Evolutionary conservation across 371 early-diverging fungal species (phyloP).

Genomic region (Zychaea mexicana): DNA sequence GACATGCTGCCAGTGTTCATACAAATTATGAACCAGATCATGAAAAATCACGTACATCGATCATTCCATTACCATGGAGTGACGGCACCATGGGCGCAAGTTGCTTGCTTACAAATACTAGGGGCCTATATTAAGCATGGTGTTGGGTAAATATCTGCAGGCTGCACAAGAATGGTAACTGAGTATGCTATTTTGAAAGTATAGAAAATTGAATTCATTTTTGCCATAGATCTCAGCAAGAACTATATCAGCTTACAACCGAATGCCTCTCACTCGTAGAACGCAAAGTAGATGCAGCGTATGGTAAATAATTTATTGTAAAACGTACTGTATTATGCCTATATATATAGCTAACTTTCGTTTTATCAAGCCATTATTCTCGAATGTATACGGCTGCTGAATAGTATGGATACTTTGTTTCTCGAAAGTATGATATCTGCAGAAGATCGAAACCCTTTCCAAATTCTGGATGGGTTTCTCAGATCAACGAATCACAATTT

Average conservation of each 20-base stretch:
- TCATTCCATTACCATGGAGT: slow-evolving; percentile 54
- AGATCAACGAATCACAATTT: slow-evolving; percentile 42
- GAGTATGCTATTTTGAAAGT: no score
- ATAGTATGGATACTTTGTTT: slow-evolving; percentile 25
- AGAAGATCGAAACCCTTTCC: slow-evolving; percentile 25
- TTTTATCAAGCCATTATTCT: slow-evolving; percentile 50
- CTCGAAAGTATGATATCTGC: slow-evolving; percentile 8
- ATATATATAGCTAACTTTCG: no score
- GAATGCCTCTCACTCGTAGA: slow-evolving; percentile 33
- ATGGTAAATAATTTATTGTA: slow-evolving; percentile 31
- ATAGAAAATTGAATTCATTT: neutral
- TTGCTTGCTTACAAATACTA: slow-evolving; percentile 39
- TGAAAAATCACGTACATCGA: slow-evolving; percentile 39
- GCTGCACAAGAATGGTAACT: no score
- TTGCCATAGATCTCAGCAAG: slow-evolving; percentile 28
- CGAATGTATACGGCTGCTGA: slow-evolving; percentile 38
- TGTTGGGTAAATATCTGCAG: slow-evolving; percentile 31
- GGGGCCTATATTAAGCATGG: slow-evolving; percentile 23
- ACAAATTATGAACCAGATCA: slow-evolving; percentile 36
- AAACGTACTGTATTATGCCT: neutral
- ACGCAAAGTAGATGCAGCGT: slow-evolving; percentile 51
- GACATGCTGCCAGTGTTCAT: slow-evolving; percentile 39
- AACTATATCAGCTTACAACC: slow-evolving; percentile 23
- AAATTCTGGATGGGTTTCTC: slow-evolving; percentile 30
- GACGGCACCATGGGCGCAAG: slow-evolving; percentile 58